Conservation (phyloP, 2,329 filamentous ascomycete species). For the Cladosporium sp. region DNA sequence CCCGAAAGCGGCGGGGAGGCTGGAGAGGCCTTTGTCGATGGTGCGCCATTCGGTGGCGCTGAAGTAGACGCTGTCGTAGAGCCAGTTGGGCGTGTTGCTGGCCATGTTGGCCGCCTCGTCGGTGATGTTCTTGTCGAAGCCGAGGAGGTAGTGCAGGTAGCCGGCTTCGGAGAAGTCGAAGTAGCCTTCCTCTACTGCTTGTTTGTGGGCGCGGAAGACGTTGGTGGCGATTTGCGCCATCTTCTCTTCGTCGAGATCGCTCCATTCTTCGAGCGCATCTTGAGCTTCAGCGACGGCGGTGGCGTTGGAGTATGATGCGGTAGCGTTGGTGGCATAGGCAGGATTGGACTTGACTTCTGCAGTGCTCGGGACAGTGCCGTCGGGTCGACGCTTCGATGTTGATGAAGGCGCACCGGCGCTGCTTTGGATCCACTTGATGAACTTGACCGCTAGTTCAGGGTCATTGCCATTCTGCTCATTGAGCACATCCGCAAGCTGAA, state of each 20-base stretch:
- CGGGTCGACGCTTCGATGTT: constrained; percentile 47
- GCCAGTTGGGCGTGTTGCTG: constrained; percentile 46
- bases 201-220: constrained; percentile 51
- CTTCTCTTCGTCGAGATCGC: constrained; percentile 27
- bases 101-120: constrained; percentile 48
- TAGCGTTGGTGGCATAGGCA: constrained; percentile 21
- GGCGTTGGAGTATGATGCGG: constrained; percentile 27
- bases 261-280: constrained; percentile 35
- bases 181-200: constrained; percentile 50
- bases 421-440: constrained; percentile 60
- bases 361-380: constrained; percentile 51
- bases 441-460: constrained; percentile 48
- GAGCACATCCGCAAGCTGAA: constrained; percentile 57
- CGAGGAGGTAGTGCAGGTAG: constrained; percentile 58
- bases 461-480: constrained; percentile 60
- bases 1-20: constrained; percentile 58
- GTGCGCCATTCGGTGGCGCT: constrained; percentile 58
- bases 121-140: constrained; percentile 51
- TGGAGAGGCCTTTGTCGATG: constrained; percentile 58
- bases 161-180: constrained; percentile 63
- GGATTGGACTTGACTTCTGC: constrained; percentile 46
- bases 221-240: constrained; percentile 38
- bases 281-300: constrained; percentile 38
- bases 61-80: constrained; percentile 59
- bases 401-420: constrained; percentile 50